Percentiles rank a stretch among this genome's conserved stretches.
These are phyloP conservation scores for Cryptosporidium andersoni DNA, from an alignment of 169 alveolate species.

Conservation along the genomic window DNA sequence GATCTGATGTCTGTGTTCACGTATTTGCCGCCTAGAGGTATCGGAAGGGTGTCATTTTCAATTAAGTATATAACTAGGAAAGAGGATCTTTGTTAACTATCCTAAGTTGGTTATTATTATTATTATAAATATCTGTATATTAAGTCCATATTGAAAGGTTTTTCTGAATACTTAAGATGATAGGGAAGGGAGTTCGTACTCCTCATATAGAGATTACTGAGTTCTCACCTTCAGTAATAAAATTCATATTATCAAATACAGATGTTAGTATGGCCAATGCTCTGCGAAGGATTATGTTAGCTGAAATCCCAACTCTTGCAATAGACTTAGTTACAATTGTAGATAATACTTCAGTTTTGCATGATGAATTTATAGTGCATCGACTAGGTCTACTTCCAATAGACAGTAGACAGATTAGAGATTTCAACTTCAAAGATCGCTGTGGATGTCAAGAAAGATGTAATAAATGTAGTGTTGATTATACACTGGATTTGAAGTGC, in stretches of 20 bases:
- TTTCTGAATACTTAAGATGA: conserved; percentile 70
- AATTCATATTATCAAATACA: conserved; percentile 87
- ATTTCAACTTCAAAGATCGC: conserved; percentile 88
- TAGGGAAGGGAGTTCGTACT: conserved; percentile 77
- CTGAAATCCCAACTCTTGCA: conserved; percentile 96
- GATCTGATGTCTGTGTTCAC: neutral
- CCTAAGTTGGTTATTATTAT: neutral
- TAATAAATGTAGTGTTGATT: conserved; percentile 89
- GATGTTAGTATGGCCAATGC: conserved; percentile 94
- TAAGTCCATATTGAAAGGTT: neutral
- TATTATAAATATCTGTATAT: neutral
- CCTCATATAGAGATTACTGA: conserved; percentile 82
- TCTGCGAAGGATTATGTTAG: conserved; percentile 91
- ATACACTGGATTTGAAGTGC: conserved; percentile 87
- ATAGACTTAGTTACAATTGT: conserved; percentile 92
- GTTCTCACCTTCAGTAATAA: conserved; percentile 77
- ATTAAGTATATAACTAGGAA: too few species aligned
- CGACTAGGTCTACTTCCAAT: conserved; percentile 95
- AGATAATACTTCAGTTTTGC: conserved; percentile 93
- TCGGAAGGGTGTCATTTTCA: too few species aligned
- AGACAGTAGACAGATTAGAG: conserved; percentile 86
- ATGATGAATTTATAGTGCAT: conserved; percentile 95
- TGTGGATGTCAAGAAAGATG: conserved; percentile 92
- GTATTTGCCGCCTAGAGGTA: conserved; percentile 30
- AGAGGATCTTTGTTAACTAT: neutral